These are phyloP conservation scores for Plasmodium knowlesi DNA, from an alignment of 169 alveolate species.

Conservation along the genomic window DNA sequence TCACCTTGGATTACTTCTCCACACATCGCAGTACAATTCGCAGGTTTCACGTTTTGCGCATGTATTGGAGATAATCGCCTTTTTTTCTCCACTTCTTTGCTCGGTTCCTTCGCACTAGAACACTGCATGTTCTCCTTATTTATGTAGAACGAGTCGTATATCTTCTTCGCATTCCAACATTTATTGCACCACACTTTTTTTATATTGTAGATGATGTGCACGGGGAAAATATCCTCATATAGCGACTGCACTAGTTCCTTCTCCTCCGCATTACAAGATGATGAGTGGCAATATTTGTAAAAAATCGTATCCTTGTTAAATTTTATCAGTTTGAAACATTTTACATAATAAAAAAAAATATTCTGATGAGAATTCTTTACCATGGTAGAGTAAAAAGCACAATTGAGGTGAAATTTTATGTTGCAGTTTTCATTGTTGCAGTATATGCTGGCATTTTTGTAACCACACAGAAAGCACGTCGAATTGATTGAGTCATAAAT, in stretches of 20 bases:
- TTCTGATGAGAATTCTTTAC: slow-evolving; percentile 18
- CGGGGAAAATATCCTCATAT: slow-evolving; percentile 76
- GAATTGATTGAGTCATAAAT: slow-evolving; percentile 66
- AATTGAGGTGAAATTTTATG: slow-evolving; percentile 77
- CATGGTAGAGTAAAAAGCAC: slow-evolving; percentile 78
- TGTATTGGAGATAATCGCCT: background rate
- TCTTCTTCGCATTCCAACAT: slow-evolving; percentile 70
- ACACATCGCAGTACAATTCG: background rate
- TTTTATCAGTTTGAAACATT: slow-evolving; percentile 28
- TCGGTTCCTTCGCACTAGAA: background rate
- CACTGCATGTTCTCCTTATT: slow-evolving; percentile 11
- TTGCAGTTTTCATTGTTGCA: slow-evolving; percentile 79
- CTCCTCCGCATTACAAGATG: background rate
- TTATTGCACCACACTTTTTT: slow-evolving; percentile 80
- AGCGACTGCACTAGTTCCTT: slow-evolving; percentile 13
- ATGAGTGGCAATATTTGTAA: background rate
- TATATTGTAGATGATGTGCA: slow-evolving; percentile 76
- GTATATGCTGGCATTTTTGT: slow-evolving; percentile 78
- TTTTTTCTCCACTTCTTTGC: background rate
- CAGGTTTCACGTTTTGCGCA: background rate
- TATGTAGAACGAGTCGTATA: slow-evolving; percentile 22
- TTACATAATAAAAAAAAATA: slow-evolving; percentile 31
- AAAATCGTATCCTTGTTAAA: slow-evolving; percentile 63
- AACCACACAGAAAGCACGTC: slow-evolving; percentile 76
- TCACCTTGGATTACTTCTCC: background rate